phyloP scores from a whole-genome alignment of 495 filamentous ascomycete species.

The Astrothelium macrocarpum region DNA sequence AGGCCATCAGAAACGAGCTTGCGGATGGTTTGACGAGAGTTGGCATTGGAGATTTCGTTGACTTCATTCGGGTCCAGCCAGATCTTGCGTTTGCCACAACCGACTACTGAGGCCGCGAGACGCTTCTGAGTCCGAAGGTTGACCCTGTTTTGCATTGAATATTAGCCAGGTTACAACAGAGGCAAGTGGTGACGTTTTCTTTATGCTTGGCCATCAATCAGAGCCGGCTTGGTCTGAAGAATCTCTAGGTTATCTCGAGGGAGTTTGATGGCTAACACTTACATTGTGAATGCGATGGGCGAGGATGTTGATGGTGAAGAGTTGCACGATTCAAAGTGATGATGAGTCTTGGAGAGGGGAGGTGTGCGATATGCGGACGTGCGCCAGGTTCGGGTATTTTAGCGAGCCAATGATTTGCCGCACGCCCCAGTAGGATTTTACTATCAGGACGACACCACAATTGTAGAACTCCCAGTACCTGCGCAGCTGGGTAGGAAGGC shows the following conservation, averaged over 20 bases:
- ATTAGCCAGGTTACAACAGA: not conserved
- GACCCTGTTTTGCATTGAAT: constrained; percentile 55
- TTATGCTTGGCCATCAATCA: not conserved
- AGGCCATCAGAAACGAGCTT: constrained; percentile 99
- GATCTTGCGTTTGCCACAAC: constrained; percentile 99
- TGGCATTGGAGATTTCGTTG: constrained; percentile 99
- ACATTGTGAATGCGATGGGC: not conserved
- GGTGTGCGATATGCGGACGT: constrained; percentile 1
- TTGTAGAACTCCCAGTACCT: too few species aligned
- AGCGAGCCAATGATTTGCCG: not conserved
- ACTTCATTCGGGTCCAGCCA: constrained; percentile 99
- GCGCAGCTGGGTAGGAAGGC: not conserved
- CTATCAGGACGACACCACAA: not conserved
- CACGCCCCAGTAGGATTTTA: not conserved
- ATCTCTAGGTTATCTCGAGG: not conserved
- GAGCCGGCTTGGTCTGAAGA: not conserved
- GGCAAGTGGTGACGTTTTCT: constrained; percentile 5
- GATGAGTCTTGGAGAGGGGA: not conserved
- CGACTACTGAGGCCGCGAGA: constrained; percentile 94
- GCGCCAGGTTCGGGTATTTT: not conserved
- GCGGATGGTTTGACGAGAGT: constrained; percentile 99
- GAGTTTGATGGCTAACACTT: not conserved
- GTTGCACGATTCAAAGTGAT: not conserved
- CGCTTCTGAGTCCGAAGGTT: constrained; percentile 99
- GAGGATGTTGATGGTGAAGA: not conserved